A percentile compares a stretch with the other conserved stretches of the same genome.
Conservation (phyloP, 805 yeast species). For the Myxozyma sirexii region DNA sequence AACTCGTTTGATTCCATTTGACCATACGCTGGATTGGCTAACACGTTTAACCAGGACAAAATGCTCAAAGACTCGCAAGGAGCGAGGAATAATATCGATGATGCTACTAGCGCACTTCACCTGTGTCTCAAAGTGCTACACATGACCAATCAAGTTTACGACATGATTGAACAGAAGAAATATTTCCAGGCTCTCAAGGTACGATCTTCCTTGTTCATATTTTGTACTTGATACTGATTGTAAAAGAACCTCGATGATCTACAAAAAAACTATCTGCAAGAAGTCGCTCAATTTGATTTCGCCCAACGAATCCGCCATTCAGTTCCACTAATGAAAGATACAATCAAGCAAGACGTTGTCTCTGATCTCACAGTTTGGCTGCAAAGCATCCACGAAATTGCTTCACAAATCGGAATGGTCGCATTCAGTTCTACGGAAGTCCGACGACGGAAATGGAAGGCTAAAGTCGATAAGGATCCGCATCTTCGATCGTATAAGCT, state of each 20-base stretch:
- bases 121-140: constrained; percentile 81
- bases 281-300: constrained; percentile 68
- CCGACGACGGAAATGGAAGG: constrained; percentile 64
- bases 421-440: constrained; percentile 56
- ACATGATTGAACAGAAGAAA: constrained; percentile 69
- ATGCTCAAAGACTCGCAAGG: constrained; percentile 62
- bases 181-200: constrained; percentile 82
- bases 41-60: constrained; percentile 49
- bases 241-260: constrained; percentile 65
- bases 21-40: neutral
- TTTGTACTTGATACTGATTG: too few species aligned
- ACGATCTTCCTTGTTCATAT: neutral
- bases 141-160: constrained; percentile 81
- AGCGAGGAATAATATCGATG: constrained; percentile 66
- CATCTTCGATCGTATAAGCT: constrained; percentile 62
- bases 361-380: constrained; percentile 65
- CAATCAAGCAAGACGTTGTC: constrained; percentile 72
- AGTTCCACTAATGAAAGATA: constrained; percentile 70
- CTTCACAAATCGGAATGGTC: constrained; percentile 57
- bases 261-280: constrained; percentile 66
- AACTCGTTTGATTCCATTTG: constrained; percentile 12
- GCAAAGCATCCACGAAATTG: constrained; percentile 46
- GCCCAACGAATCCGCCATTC: constrained; percentile 67
- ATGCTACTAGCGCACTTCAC: constrained; percentile 68
- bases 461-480: constrained; percentile 49